These are phyloP conservation scores for Uronychia binucleata DNA, from an alignment of 73 alveolate genomes.

Conservation along the genomic window DNA sequence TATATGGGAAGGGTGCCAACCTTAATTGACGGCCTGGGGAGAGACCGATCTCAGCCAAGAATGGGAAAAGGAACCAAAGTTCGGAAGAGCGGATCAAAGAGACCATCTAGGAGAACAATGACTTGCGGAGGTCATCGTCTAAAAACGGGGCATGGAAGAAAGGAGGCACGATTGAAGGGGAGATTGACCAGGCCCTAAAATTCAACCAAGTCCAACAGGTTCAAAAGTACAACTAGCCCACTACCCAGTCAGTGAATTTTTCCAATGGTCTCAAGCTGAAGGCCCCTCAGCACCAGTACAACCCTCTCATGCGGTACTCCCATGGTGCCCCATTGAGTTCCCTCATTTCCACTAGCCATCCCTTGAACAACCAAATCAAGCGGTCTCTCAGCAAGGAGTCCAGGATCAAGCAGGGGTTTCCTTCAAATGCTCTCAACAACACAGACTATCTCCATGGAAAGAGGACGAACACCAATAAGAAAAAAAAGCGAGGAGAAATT, in stretches of 20 bases:
- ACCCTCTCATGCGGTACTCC: background rate
- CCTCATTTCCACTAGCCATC: background rate
- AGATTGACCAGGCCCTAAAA: background rate
- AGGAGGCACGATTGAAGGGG: background rate
- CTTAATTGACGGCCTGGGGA: background rate
- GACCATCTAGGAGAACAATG: background rate
- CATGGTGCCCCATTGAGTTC: background rate
- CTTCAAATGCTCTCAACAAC: background rate
- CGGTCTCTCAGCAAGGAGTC: background rate
- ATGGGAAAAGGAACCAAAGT: background rate
- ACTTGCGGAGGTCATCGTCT: background rate
- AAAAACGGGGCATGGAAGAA: background rate
- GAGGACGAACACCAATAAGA: background rate
- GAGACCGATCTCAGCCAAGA: background rate
- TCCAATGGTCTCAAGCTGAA: background rate
- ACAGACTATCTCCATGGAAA: background rate
- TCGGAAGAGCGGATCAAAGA: background rate
- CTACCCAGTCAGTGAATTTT: background rate
- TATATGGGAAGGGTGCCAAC: background rate
- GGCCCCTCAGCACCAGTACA: slow-evolving; percentile 17
- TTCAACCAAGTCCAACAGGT: background rate
- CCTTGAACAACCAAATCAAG: background rate
- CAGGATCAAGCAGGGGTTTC: background rate
- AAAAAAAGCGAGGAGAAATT: background rate
- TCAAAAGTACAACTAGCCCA: background rate